Base-by-base conservation (phyloP, 192 early-diverging fungal species). In the Coemansia biformis region DNA sequence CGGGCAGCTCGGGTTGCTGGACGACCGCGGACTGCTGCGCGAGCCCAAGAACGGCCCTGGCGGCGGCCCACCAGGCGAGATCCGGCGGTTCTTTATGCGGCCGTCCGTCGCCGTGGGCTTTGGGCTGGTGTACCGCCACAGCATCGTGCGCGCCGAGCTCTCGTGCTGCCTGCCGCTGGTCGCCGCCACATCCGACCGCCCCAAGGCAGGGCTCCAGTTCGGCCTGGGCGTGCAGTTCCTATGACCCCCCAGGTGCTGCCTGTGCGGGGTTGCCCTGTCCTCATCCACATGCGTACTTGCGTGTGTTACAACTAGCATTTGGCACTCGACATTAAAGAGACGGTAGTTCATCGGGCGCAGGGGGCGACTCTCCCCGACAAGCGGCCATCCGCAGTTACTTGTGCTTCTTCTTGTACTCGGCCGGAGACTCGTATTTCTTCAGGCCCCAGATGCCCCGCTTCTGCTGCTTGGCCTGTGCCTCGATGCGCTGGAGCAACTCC, bases 131-230 rank as follows among this genome's bases (percentile, higher is more conserved):
- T 89, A 89, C 24, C 83, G 82, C 31, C 92, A 95, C 60, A 86
- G 83, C 43, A 79, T 89, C 32, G 79, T 91, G 32, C 79, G 92
- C 12, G 78, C 90, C 2, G 95, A 98, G 70, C 61, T 98, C 17
- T 96, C 96, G 58, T 92, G 85, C 57, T 89, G 90, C 55, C 43
- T 96, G 18, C 95, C 95, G 13, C 44, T 91, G 19, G 66, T 78
- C 8, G 82, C 80, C 5, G 58, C 81, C 18, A 51, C 61, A 28
- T 66, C 77, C 29, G 88, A 90, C 59, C 73, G 79, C 15, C 50
- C 87, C 12, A 83, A 85, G 53, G 72, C 82, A 10, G 92, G 92
- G 5, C 65, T 87, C 38, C 87, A 93, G 61, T 81, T 97, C 60
- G 92, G 92, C 6, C 63, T 96, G 19, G 93, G 91, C 5, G 57